phyloP scores from a whole-genome alignment of 257 asterid species.

The Vinca minor region DNA sequence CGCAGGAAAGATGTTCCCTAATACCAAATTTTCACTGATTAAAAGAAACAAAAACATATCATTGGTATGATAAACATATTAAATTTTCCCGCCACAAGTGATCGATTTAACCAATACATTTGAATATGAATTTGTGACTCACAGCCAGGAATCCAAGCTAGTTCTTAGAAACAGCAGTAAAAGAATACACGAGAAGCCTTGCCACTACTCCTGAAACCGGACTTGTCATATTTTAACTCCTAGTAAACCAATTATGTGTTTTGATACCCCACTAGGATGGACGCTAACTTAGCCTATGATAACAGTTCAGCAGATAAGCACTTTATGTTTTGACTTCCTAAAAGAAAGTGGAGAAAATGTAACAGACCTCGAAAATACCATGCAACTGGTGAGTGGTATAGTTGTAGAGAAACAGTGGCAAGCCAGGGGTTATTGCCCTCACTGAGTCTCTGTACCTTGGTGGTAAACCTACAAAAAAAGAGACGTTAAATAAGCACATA shows the following conservation, averaged over 20 bases:
- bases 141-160: neutral
- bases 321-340: neutral
- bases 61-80: neutral
- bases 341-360: neutral
- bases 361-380: constrained; percentile 85
- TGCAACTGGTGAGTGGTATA: constrained; percentile 95
- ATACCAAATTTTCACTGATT: neutral
- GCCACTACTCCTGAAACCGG: neutral
- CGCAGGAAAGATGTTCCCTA: neutral
- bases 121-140: neutral
- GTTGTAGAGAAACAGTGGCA: constrained; percentile 80
- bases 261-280: neutral
- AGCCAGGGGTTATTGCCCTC: constrained; percentile 94
- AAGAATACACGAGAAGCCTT: neutral
- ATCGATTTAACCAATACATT: neutral
- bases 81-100: neutral
- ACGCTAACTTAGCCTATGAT: neutral
- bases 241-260: neutral
- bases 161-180: neutral
- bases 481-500: neutral
- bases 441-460: constrained; percentile 94
- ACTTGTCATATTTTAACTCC: neutral
- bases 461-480: constrained; percentile 59
- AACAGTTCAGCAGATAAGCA: neutral
- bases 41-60: neutral